phyloP scores from a whole-genome alignment of 768 basidiomycete genomes.

The Cyathus striatus region DNA sequence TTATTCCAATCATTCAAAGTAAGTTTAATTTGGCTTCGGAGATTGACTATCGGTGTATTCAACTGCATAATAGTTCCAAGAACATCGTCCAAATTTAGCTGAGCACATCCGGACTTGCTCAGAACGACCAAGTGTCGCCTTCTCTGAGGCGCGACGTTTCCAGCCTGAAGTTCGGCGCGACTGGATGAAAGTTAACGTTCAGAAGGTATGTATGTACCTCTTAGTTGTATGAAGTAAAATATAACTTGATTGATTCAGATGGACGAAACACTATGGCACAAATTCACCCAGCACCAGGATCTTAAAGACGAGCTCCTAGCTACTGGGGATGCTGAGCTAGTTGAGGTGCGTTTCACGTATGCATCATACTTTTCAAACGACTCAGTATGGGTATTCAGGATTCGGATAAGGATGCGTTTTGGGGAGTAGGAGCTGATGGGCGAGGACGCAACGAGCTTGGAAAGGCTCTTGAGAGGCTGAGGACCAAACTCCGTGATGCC shows the following conservation, averaged over 20 bases:
- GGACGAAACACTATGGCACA: slow-evolving; percentile 59
- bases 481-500: slow-evolving; percentile 43
- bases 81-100: slow-evolving; percentile 54
- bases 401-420: slow-evolving; percentile 74
- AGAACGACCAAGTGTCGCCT: slow-evolving; percentile 56
- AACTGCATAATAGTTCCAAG: slow-evolving; percentile 52
- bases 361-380: slow-evolving; percentile 1
- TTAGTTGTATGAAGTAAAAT: no score
- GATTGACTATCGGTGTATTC: slow-evolving; percentile 2
- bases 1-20: slow-evolving; percentile 76
- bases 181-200: slow-evolving; percentile 67
- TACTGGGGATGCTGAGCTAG: slow-evolving; percentile 61
- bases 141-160: slow-evolving; percentile 63
- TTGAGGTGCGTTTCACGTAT: slow-evolving; percentile 66
- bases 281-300: slow-evolving; percentile 66
- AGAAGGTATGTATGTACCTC: slow-evolving; percentile 35
- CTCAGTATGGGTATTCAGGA: slow-evolving; percentile 46
- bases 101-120: slow-evolving; percentile 66
- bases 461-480: slow-evolving; percentile 59
- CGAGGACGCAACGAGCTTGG: slow-evolving; percentile 72
- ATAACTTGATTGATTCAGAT: slow-evolving; percentile 45
- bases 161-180: slow-evolving; percentile 57
- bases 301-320: slow-evolving; percentile 54
- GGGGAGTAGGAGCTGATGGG: slow-evolving; percentile 68
- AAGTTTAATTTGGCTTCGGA: slow-evolving; percentile 2